Evolutionary conservation across 257 asterid genomes (phyloP).

Genomic region (Solanum chmielewskii): DNA sequence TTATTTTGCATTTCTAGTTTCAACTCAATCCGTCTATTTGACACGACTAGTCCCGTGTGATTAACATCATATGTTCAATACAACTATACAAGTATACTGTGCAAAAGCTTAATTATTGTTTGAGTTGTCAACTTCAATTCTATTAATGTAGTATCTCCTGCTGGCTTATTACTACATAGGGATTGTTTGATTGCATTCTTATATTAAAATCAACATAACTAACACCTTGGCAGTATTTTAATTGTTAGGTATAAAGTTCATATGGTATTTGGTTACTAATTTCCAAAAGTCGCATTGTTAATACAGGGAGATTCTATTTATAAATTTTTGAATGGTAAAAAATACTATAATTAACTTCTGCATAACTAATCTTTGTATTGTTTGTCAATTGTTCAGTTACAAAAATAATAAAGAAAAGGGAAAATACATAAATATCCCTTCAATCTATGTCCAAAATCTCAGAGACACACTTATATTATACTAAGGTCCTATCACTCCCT

Average conservation of each 20-base stretch:
- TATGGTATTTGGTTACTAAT: neutral
- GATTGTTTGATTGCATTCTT: neutral
- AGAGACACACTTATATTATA: no score
- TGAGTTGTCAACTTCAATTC: neutral
- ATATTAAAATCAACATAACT: neutral
- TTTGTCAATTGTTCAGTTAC: neutral
- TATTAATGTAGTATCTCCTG: neutral
- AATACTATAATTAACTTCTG: neutral
- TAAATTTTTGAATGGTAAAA: neutral
- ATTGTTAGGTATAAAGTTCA: no score
- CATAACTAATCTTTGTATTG: neutral
- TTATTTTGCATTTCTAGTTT: no score
- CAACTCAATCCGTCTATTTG: no score
- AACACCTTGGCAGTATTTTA: neutral
- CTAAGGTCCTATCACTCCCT: no score
- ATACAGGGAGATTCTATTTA: neutral
- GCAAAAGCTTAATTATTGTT: neutral
- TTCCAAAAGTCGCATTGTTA: no score
- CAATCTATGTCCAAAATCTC: no score
- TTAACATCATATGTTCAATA: neutral
- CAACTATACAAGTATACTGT: neutral
- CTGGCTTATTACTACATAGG: neutral
- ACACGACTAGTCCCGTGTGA: no score
- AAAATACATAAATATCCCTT: no score
- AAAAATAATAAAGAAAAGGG: neutral